Percentiles rank a stretch among this genome's conserved stretches.
These are phyloP conservation scores for Leccinum fibrillosum DNA, from an alignment of 768 basidiomycete species.

Conservation along the genomic window DNA sequence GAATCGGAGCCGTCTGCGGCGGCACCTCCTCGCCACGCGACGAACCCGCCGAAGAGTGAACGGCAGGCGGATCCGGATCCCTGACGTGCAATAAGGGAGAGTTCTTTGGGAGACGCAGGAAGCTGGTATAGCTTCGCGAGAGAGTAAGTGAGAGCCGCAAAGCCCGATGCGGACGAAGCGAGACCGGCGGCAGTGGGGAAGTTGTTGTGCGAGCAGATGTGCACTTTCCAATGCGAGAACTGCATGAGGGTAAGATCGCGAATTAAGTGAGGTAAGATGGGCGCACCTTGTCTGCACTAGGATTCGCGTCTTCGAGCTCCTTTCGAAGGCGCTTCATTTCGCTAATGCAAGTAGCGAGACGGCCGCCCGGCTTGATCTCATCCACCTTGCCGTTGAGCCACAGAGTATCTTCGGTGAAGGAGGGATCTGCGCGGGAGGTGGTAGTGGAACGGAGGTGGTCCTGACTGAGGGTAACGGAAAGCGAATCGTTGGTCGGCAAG, in stretches of 20 bases:
- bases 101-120: conserved; percentile 69
- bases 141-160: conserved; percentile 91
- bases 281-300: conserved; percentile 61
- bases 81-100: conserved; percentile 93
- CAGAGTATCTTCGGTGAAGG: conserved; percentile 72
- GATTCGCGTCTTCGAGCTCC: conserved; percentile 67
- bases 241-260: conserved; percentile 1
- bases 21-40: conserved; percentile 76
- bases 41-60: conserved; percentile 95
- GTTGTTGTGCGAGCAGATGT: conserved; percentile 95
- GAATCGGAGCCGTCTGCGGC: conserved; percentile 76
- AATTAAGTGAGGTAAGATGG: background rate
- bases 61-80: conserved; percentile 98
- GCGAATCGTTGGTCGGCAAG: conserved; percentile 94
- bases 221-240: conserved; percentile 53
- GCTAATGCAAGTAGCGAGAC: conserved; percentile 79
- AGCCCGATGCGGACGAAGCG: conserved; percentile 95
- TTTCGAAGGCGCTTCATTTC: conserved; percentile 82
- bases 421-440: conserved; percentile 78
- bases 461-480: conserved; percentile 97
- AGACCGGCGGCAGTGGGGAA: conserved; percentile 99
- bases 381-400: conserved; percentile 97
- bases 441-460: conserved; percentile 95
- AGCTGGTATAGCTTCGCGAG: conserved; percentile 85
- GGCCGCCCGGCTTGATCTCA: conserved; percentile 75